Percentiles rank a stretch among this genome's conserved stretches.
Conservation (phyloP, 2,329 filamentous ascomycete species). For the Juglanconis sp. region DNA sequence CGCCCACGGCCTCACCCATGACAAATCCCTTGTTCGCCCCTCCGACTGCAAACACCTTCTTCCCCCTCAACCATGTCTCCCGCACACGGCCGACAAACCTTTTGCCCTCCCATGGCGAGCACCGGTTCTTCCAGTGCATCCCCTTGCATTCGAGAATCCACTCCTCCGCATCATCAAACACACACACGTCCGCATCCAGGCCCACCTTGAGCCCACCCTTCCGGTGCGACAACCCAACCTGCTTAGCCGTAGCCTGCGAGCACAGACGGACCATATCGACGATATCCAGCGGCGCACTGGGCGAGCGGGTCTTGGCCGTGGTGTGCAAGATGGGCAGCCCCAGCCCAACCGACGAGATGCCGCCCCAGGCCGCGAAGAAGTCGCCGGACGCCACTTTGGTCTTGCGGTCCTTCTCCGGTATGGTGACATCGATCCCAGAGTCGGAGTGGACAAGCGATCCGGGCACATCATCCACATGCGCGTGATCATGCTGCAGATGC, state of each 20-base stretch:
- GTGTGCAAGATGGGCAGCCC: slow-evolving; percentile 90
- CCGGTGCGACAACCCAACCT: slow-evolving; percentile 76
- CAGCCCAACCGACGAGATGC: slow-evolving; percentile 89
- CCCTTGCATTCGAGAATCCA: slow-evolving; percentile 73
- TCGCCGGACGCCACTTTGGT: slow-evolving; percentile 57
- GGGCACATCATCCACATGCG: slow-evolving; percentile 8
- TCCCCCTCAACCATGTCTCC: slow-evolving; percentile 82
- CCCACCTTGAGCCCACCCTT: slow-evolving; percentile 82
- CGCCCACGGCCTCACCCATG: slow-evolving; percentile 43
- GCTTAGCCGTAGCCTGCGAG: slow-evolving; percentile 78
- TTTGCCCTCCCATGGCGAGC: slow-evolving; percentile 84
- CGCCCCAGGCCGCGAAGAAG: slow-evolving; percentile 96
- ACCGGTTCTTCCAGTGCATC: slow-evolving; percentile 94
- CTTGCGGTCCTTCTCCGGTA: slow-evolving; percentile 31
- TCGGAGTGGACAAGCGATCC: slow-evolving; percentile 46
- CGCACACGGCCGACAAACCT: slow-evolving; percentile 72
- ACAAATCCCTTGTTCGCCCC: slow-evolving; percentile 50
- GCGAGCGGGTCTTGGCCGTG: slow-evolving; percentile 60
- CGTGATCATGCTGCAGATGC: slow-evolving; percentile 46
- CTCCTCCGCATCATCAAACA: slow-evolving; percentile 80
- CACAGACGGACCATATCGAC: slow-evolving; percentile 83
- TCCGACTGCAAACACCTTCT: slow-evolving; percentile 69
- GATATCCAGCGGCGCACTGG: slow-evolving; percentile 47
- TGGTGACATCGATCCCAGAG: slow-evolving; percentile 50
- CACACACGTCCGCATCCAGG: slow-evolving; percentile 85